phyloP scores from a whole-genome alignment of 441 rosid genomes.

The Manihot esculenta region DNA sequence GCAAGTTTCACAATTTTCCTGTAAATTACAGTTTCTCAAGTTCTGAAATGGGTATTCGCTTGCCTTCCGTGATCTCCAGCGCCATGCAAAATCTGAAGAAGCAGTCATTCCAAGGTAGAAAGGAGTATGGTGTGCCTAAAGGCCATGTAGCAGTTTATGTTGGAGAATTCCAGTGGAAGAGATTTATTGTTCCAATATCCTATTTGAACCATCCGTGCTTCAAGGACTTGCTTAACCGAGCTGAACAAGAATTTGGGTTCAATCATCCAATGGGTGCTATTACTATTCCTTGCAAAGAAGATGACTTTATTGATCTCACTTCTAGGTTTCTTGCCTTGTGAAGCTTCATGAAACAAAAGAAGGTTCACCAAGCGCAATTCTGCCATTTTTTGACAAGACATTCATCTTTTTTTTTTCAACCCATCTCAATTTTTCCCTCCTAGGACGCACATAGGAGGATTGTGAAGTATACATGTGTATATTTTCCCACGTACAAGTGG shows the following conservation, averaged over 20 bases:
- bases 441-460: not conserved
- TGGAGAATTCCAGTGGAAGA: slow-evolving; percentile 54
- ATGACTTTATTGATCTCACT: slow-evolving; percentile 52
- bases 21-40: not conserved
- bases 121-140: slow-evolving; percentile 56
- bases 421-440: not conserved
- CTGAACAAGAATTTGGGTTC: slow-evolving; percentile 89
- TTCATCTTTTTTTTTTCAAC: not conserved
- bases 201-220: slow-evolving; percentile 69
- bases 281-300: slow-evolving; percentile 85
- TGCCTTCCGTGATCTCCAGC: slow-evolving; percentile 19
- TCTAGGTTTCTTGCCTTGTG: slow-evolving; percentile 21
- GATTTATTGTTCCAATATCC: slow-evolving; percentile 81
- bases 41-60: slow-evolving; percentile 29
- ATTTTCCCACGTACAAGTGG: not conserved
- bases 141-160: slow-evolving; percentile 90
- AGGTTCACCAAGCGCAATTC: not conserved
- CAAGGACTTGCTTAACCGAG: slow-evolving; percentile 58
- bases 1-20: not conserved
- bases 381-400: too few species aligned
- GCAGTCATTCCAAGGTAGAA: slow-evolving; percentile 14
- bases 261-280: slow-evolving; percentile 83
- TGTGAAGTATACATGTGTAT: not conserved
- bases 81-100: slow-evolving; percentile 32
- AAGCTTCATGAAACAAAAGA: too few species aligned